Base-by-base conservation (phyloP, 2,329 filamentous ascomycete genomes). In the Myriosclerotinia curreyana region DNA sequence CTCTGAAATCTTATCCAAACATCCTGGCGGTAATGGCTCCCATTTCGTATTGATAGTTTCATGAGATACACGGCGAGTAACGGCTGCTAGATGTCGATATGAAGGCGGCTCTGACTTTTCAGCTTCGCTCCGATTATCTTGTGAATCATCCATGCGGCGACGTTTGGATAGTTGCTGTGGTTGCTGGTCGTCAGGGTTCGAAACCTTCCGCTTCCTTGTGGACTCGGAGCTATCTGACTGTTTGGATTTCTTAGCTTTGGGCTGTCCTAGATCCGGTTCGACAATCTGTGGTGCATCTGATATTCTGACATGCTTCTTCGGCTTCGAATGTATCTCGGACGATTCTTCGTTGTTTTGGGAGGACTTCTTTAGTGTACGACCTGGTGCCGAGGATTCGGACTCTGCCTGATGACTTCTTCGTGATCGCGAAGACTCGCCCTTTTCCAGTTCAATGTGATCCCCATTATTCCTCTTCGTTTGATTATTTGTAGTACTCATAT, bases 11-110 rank as follows among this genome's bases (percentile, higher is more conserved):
- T 81, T 81, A 9, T 81, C 77, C 62, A 89, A 75, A 50, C 86
- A 83, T 31, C 79, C 75, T 8, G 77, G 73, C 5, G 83, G 79
- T 6, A 90, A 79, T 7, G 83, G 79, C 3, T 79, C 77, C 88
- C 88, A 92, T 72, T 88, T 90, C 50, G 86, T 77, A 50, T 89
- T 82, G 65, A 96, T 89, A 46, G 81, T 83, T 36, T 83, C 81
- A 66, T 82, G 83, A n/a, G 86, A 83, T 51, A 91, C 78, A 50
- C 78, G 79, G 44, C 80, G 81, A 15, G 78, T 81, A 38, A 78
- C 78, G 17, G 83, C 75, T 8, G 79, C 77, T 56, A 88, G 75
- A 69, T 84, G 81, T 52, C 80, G 79, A 72, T 82, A 85, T 66
- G 48, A 38, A 49, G 65, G 64, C 5, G 54, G 40, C 4, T 70